Evolutionary conservation across 2,329 filamentous ascomycete genomes (phyloP).

Genomic region (Monosporascus sp.): DNA sequence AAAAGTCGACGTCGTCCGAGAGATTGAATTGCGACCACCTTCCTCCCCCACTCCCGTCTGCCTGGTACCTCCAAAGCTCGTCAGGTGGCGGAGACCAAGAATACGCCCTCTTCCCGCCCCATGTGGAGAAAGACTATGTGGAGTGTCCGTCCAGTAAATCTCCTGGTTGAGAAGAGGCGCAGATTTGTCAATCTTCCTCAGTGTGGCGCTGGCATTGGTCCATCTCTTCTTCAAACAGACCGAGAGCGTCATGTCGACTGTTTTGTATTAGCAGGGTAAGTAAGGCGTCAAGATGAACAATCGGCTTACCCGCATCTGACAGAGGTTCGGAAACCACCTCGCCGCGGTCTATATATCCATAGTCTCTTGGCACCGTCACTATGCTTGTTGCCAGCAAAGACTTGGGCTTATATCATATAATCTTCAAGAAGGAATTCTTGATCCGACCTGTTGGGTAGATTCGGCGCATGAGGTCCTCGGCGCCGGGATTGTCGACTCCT

Average conservation of each 20-base stretch:
- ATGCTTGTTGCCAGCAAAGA: too few species aligned
- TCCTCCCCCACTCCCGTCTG: conserved; percentile 27
- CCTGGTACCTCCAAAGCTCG: not conserved
- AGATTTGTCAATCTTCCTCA: conserved; percentile 24
- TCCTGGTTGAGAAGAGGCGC: conserved; percentile 26
- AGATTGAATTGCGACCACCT: conserved; percentile 25
- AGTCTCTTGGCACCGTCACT: too few species aligned
- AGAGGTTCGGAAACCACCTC: too few species aligned
- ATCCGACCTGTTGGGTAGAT: too few species aligned
- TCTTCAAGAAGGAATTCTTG: too few species aligned
- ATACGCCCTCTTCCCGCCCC: conserved; percentile 25
- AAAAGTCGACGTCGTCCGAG: conserved; percentile 27
- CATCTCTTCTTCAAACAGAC: conserved; percentile 28
- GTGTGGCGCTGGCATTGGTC: conserved; percentile 27
- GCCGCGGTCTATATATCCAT: too few species aligned
- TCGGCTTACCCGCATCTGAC: too few species aligned
- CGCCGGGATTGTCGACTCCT: too few species aligned
- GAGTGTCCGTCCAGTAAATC: conserved; percentile 28
- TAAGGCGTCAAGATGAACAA: too few species aligned
- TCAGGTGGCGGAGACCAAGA: conserved; percentile 16
- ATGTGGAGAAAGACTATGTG: conserved; percentile 27
- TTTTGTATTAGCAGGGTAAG: not conserved
- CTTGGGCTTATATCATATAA: too few species aligned
- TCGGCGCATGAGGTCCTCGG: too few species aligned
- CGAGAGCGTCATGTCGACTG: conserved; percentile 30